Base-by-base conservation (phyloP, 306 rosid genomes). In the Fragaria iinumae region DNA sequence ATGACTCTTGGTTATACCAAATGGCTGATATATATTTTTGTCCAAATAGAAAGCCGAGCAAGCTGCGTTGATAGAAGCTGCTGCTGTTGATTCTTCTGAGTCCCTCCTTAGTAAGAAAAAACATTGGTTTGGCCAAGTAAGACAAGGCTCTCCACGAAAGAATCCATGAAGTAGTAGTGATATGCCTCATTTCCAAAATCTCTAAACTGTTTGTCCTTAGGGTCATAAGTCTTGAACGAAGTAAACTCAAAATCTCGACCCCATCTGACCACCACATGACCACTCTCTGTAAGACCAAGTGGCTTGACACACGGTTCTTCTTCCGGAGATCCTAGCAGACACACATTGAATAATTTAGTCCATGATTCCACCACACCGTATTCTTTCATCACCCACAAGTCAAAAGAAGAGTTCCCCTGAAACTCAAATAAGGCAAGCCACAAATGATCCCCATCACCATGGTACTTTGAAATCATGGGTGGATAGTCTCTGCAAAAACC, bases 321-420 rank as follows among this genome's bases (percentile, higher is more conserved):
- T 23, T 21, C 64, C 5, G 34, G 64, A 11, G 18, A 11, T 11
- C 65, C 65, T 23, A 25, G 6, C 64, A 57, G 1, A 23, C 2
- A 0, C 17, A 59, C 36, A 59, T 23, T 11, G 65, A 21, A 59
- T 5, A 59, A 25, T 25, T 59, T 59, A 11, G 65, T 59, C 65
- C 65, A 59, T 4, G 65, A 59, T 11, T 59, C 36, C 0, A 12
- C 65, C 36, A 59, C 65, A 25, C 36, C 34, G 4, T 59, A 23
- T 36, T 59, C 65, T 23, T 59, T 59, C 65, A 23, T 57, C 16
- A 57, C 64, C 64, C 64, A 57, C 64, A 59, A 25, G 36, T 59
- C 65, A 56, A 56, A 56, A 23, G 2, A 56, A 2, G 63, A 2
- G 1, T 21, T 25, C 2, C 29, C 63, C 10, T n/a, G 5, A 8